Evolutionary conservation across 192 early-diverging fungal genomes (phyloP), one percentile per base, ranked within the genome.

Genomic region (Coemansia sp.): DNA sequence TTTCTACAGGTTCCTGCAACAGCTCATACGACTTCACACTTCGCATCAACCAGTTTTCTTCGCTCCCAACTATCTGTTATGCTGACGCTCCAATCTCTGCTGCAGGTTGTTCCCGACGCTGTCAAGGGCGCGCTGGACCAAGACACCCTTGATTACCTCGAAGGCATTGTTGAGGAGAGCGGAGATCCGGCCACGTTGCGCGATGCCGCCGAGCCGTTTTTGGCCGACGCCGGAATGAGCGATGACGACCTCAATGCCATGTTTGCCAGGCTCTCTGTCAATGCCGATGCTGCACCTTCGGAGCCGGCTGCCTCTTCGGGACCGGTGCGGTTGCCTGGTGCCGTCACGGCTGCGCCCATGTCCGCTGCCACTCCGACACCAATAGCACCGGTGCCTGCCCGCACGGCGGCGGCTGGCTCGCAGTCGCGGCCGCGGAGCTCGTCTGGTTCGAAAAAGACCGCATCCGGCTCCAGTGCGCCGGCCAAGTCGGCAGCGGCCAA

Each of bases 131-230:
- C 72, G 0, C 46, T 83, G 8, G 79, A 83, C 41, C 54, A 79
- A 49, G 81, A 83, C 36, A 67, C 77, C 12, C 26, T 73, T 7
- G 79, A 79, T 19, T 83, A 83, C 17, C 58, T 83, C 21, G 25
- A 46, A 35, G 49, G 74, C 35, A 49, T 81, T 32, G 27, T 78
- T 8, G 70, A 60, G 12, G 79, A 79, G 15, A 58, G 67, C 48
- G 27, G 76, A 6, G 75, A 75, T 19, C 34, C 55, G 9, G 53
- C 22, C 10, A 67, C 72, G 12, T 40, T 88, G 14, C 82, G 81
- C 49, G 86, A 84, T 10, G 81, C 80, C 22, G 79, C 83, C 9
- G 79, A 83, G 56, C 81, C 81, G 20, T 89, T 87, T 50, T 62
- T 89, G 28, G 49, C 62, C 27, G 84, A 87, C 34, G 83, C 83